These are phyloP conservation scores for Penicillium pancosmium DNA, from an alignment of 495 filamentous ascomycete species.

Conservation along the genomic window DNA sequence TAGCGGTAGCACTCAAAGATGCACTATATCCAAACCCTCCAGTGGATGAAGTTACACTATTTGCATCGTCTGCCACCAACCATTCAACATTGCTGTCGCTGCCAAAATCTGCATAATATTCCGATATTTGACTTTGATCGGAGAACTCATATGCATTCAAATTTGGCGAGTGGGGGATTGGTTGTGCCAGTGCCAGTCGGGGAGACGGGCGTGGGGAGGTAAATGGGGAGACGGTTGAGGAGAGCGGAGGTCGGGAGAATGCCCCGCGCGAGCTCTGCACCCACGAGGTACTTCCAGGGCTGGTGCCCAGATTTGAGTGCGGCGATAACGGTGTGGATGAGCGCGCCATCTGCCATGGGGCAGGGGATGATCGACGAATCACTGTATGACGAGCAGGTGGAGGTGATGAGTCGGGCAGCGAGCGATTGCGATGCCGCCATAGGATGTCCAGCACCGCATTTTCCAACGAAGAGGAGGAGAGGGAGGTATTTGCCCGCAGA, in stretches of 20 bases:
- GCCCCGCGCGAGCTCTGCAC: constrained; percentile 69
- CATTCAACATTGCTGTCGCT: constrained; percentile 90
- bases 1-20: constrained; percentile 73
- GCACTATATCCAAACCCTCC: constrained; percentile 61
- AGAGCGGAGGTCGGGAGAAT: constrained; percentile 63
- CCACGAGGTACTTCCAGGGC: constrained; percentile 76
- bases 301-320: constrained; percentile 72
- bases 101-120: constrained; percentile 89
- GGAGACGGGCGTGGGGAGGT: constrained; percentile 93
- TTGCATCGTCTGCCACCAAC: constrained; percentile 89
- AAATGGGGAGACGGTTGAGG: constrained; percentile 74
- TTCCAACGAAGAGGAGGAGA: constrained; percentile 79
- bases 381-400: constrained; percentile 87
- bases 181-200: constrained; percentile 84
- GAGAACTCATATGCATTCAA: constrained; percentile 93
- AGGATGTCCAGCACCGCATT: constrained; percentile 88
- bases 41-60: constrained; percentile 74
- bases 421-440: constrained; percentile 85
- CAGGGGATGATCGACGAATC: constrained; percentile 90
- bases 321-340: constrained; percentile 78
- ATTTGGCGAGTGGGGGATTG: constrained; percentile 95
- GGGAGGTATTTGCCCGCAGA: constrained; percentile 73
- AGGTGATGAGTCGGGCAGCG: constrained; percentile 72
- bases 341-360: constrained; percentile 84
- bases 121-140: constrained; percentile 71